phyloP scores from a whole-genome alignment of 2,329 filamentous ascomycete species.

The Epichloe amarillans region DNA sequence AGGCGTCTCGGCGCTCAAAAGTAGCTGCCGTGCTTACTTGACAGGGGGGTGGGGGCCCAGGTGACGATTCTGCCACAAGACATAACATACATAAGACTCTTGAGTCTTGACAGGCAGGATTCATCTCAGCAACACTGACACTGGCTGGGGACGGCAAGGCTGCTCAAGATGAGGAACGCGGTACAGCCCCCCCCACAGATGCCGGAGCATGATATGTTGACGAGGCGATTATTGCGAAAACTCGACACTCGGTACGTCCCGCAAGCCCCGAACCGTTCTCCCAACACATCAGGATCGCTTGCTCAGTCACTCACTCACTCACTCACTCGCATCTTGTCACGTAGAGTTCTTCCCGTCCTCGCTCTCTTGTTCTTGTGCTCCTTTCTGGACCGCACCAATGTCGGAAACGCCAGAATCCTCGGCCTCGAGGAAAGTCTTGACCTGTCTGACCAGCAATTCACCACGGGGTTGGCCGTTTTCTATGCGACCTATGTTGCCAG shows the following conservation, averaged over 20 bases:
- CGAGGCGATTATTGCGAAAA: conserved; percentile 15
- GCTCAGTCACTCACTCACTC: neutral
- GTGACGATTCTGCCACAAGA: neutral
- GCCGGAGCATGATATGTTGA: conserved; percentile 8
- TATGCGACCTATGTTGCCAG: conserved; percentile 51
- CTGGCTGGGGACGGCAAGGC: conserved; percentile 9
- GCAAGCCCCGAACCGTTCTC: neutral
- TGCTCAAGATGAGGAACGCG: conserved; percentile 10
- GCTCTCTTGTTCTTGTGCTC: conserved; percentile 53
- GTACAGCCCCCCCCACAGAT: conserved; percentile 6
- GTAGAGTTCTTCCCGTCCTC: conserved; percentile 48
- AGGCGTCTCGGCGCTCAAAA: neutral
- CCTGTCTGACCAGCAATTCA: conserved; percentile 50
- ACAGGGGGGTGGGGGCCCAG: neutral
- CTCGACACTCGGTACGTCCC: conserved; percentile 13
- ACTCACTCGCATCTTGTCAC: neutral
- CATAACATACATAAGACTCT: neutral
- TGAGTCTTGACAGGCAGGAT: neutral
- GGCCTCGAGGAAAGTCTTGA: conserved; percentile 44
- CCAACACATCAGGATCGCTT: neutral
- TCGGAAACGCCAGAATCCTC: conserved; percentile 56
- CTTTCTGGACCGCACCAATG: conserved; percentile 55
- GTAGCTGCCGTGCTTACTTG: neutral
- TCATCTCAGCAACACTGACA: no score
- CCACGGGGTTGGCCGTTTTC: conserved; percentile 49